A percentile compares a stretch with the other conserved stretches of the same genome.
Conservation (phyloP, 2,329 filamentous ascomycete genomes). For the Fusarium papillatum region DNA sequence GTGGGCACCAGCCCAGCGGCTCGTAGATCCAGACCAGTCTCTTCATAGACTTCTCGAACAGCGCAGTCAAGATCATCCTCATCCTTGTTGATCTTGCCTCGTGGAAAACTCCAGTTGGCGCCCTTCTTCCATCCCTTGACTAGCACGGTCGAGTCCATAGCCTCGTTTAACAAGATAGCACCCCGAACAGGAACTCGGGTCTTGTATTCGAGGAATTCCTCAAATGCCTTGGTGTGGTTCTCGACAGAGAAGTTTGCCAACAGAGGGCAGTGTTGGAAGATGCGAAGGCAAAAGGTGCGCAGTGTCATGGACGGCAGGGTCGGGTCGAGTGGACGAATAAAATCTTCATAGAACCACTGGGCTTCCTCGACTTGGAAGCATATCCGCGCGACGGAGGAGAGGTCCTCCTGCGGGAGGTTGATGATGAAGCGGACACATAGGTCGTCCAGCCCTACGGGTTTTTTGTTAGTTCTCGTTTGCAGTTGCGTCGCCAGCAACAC, state of each 20-base stretch:
- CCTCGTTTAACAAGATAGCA: conserved; percentile 91
- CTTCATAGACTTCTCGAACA: conserved; percentile 93
- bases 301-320: conserved; percentile 88
- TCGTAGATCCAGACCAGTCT: conserved; percentile 90
- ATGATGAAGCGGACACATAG: conserved; percentile 98
- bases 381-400: conserved; percentile 91
- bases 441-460: conserved; percentile 87
- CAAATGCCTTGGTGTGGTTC: conserved; percentile 86
- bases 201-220: conserved; percentile 95
- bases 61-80: conserved; percentile 96
- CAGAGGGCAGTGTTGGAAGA: conserved; percentile 95
- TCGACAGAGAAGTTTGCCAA: conserved; percentile 85
- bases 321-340: conserved; percentile 91
- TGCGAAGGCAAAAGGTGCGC: conserved; percentile 87
- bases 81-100: conserved; percentile 98
- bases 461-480: conserved; percentile 40
- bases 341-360: conserved; percentile 99
- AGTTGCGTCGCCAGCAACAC: conserved; percentile 42
- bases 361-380: conserved; percentile 99
- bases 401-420: conserved; percentile 93
- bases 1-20: conserved; percentile 82
- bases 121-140: conserved; percentile 99
- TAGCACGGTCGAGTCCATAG: conserved; percentile 94
- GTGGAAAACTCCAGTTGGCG: conserved; percentile 95
- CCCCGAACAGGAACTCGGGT: conserved; percentile 93